Evolutionary conservation across 331 rosid species (phyloP).

Genomic region (Quercus tomentella): DNA sequence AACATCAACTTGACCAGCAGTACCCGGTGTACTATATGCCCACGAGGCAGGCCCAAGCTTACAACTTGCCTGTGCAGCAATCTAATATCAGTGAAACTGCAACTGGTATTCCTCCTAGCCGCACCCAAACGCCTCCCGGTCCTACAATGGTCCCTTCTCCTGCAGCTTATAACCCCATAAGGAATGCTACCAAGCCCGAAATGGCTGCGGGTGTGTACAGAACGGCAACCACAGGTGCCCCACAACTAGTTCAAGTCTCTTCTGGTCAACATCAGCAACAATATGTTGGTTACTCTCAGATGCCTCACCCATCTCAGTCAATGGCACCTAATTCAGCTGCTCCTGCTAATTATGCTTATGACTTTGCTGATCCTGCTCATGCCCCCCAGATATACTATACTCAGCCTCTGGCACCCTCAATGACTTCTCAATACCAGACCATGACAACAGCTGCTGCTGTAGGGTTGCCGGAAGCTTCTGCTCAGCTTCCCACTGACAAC

Average conservation of each 20-base stretch:
- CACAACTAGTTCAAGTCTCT: slow-evolving; percentile 73
- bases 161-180: slow-evolving; percentile 50
- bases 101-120: slow-evolving; percentile 40
- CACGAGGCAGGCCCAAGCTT: slow-evolving; percentile 70
- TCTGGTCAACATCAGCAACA: slow-evolving; percentile 65
- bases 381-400: slow-evolving; percentile 78
- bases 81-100: slow-evolving; percentile 56
- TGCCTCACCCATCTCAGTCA: slow-evolving; percentile 86
- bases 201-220: slow-evolving; percentile 61
- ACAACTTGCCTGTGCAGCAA: slow-evolving; percentile 66
- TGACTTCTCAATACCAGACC: slow-evolving; percentile 87
- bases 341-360: slow-evolving; percentile 52
- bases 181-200: slow-evolving; percentile 70
- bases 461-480: slow-evolving; percentile 52
- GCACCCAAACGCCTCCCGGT: slow-evolving; percentile 54
- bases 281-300: slow-evolving; percentile 68
- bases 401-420: slow-evolving; percentile 65
- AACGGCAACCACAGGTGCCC: slow-evolving; percentile 52
- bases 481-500: slow-evolving; percentile 65
- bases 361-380: slow-evolving; percentile 67
- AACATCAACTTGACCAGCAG: slow-evolving; percentile 66
- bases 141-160: slow-evolving; percentile 48
- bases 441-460: slow-evolving; percentile 57
- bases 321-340: slow-evolving; percentile 49
- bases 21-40: slow-evolving; percentile 73